Base-by-base conservation (phyloP, 2,329 filamentous ascomycete genomes). In the Xylaria digitata region DNA sequence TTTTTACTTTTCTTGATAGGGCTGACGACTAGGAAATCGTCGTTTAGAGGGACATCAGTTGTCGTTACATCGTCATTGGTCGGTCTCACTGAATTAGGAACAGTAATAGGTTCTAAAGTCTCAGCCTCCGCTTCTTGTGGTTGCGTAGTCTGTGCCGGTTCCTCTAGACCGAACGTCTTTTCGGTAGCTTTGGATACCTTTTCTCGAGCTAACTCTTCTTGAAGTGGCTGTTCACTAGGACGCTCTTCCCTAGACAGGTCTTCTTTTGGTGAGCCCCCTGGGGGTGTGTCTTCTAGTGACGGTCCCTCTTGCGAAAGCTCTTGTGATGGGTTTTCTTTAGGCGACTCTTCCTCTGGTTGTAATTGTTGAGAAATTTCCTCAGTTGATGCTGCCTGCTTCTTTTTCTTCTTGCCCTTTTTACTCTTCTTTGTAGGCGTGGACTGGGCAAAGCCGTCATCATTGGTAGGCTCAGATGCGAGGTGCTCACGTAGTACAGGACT, bases 371-470 rank as follows among this genome's bases (percentile, higher is more conserved):
- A 7, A 26, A 17, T 7, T 13, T 62, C 50, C 2, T 58, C 62
- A 43, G 65, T 55, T 62, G 65, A 58, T 21, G 32, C 46, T 34
- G 17, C 21, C 37, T 56, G 50, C 17, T 49, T 49, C 32, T 73
- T 69, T 56, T 69, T 67, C 34, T 75, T 73, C 65, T 75, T 75
- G 48, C 72, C 66, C 60, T 81, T 80, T 69, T 81, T 80, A 42
- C 71, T 73, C 65, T 78, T 66, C 54, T 74, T 74, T 61, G 74
- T 75, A 37, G 56, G 32, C 50, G 65, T 42, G 40, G 45, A 34
- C 45, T 72, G 70, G 32, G 61, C 50, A 8, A 43, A 6, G 26
- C 19, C n/a, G 32, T 63, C 46, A 11, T 63, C 46, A 26, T 65
- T 65, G 13, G 58, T 49, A 52, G 53, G 40, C n/a, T 67, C 52